Evolutionary conservation across 2,329 filamentous ascomycete species (phyloP).

Genomic region (Fusarium metavorans): DNA sequence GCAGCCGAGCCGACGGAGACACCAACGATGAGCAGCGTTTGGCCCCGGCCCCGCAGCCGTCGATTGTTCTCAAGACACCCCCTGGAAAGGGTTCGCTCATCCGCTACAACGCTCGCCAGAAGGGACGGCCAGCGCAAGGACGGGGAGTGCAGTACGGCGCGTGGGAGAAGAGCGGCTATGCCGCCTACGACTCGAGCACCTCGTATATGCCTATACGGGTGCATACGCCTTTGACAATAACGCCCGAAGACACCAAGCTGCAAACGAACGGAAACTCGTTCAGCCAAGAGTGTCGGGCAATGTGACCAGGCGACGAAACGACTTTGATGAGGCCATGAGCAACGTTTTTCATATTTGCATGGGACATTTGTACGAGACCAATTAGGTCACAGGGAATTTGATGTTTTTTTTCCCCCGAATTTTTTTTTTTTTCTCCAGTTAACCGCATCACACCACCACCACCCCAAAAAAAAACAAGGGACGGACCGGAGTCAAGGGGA

Average conservation of each 20-base stretch:
- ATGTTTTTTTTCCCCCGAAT: conserved; percentile 20
- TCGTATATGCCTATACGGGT: conserved; percentile 50
- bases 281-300: conserved; percentile 37
- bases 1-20: conserved; percentile 92
- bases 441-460: conserved; percentile 33
- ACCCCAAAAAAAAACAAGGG: conserved; percentile 28
- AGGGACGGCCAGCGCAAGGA: conserved; percentile 49
- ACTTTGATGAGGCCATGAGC: conserved; percentile 45
- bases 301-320: conserved; percentile 41
- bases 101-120: conserved; percentile 59
- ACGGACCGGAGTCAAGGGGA: conserved; percentile 25
- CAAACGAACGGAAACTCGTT: conserved; percentile 38
- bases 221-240: conserved; percentile 39
- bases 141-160: conserved; percentile 35
- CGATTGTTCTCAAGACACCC: conserved; percentile 58
- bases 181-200: conserved; percentile 52
- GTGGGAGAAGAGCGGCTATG: conserved; percentile 50
- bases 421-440: conserved; percentile 6
- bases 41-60: conserved; percentile 59
- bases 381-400: conserved; percentile 25
- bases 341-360: conserved; percentile 39
- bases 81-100: conserved; percentile 58
- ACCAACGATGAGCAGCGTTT: conserved; percentile 81
- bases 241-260: conserved; percentile 36
- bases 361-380: conserved; percentile 32